These are phyloP conservation scores for Fusarium sp. DNA, from an alignment of 2,329 filamentous ascomycete genomes.

Conservation along the genomic window DNA sequence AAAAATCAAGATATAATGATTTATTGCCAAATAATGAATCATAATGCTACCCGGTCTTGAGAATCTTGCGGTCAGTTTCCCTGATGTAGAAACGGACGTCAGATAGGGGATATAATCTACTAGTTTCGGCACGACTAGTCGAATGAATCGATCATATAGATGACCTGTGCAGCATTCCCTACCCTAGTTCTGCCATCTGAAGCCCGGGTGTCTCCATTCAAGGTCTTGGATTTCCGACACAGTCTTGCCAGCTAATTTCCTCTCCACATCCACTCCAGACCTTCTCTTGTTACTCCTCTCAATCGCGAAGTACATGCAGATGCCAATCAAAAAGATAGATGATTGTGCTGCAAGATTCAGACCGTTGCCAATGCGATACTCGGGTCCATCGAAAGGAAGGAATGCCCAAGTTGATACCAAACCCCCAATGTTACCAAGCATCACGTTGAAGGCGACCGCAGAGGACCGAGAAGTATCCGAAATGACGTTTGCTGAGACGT, in stretches of 20 bases:
- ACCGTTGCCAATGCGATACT: neutral
- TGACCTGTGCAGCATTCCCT: too few species aligned
- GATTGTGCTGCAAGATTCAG: neutral
- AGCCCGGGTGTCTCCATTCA: neutral
- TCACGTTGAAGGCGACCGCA: neutral
- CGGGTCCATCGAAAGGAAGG: neutral
- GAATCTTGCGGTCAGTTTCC: neutral
- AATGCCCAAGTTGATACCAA: neutral
- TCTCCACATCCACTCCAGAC: neutral
- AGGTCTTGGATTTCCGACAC: neutral
- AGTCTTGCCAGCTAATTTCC: neutral
- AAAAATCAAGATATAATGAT: too few species aligned
- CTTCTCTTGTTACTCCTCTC: neutral
- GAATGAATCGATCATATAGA: neutral
- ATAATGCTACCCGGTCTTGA: neutral
- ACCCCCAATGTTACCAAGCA: neutral
- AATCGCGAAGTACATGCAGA: neutral
- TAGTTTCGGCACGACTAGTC: accelerated
- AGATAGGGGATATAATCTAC: too few species aligned
- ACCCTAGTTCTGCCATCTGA: neutral
- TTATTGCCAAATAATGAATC: too few species aligned
- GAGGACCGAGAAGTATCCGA: neutral
- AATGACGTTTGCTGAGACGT: neutral
- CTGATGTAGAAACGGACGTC: neutral
- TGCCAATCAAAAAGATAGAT: neutral